These are phyloP conservation scores for Xylaria palmicola DNA, from an alignment of 495 filamentous ascomycete genomes.

Conservation along the genomic window DNA sequence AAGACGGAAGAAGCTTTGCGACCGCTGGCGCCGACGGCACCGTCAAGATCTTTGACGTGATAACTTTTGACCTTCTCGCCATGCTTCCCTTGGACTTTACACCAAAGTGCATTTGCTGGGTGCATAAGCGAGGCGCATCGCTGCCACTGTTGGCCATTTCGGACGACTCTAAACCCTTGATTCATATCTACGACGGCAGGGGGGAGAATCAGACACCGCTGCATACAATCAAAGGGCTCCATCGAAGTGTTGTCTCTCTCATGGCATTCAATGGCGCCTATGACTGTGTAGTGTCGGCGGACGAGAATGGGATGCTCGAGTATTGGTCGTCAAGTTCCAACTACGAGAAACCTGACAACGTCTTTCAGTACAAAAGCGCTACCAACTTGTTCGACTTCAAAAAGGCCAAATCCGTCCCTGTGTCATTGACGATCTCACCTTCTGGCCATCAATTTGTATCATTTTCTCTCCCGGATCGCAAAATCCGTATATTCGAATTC, in stretches of 20 bases:
- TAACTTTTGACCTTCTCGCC: slow-evolving; percentile 86
- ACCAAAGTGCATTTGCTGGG: slow-evolving; percentile 86
- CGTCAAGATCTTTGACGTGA: slow-evolving; percentile 93
- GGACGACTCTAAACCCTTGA: slow-evolving; percentile 66
- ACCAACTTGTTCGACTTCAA: slow-evolving; percentile 97
- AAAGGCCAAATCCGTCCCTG: slow-evolving; percentile 82
- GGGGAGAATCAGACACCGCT: slow-evolving; percentile 73
- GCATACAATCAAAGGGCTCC: slow-evolving; percentile 71
- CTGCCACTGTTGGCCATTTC: slow-evolving; percentile 87
- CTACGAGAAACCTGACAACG: slow-evolving; percentile 88
- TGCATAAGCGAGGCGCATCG: slow-evolving; percentile 84
- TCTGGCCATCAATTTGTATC: slow-evolving; percentile 82
- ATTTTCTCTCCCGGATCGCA: slow-evolving; percentile 89
- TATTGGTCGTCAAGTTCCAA: slow-evolving; percentile 83
- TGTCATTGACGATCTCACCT: slow-evolving; percentile 83
- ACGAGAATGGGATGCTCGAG: slow-evolving; percentile 92
- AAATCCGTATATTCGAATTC: slow-evolving; percentile 91
- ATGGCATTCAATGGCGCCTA: slow-evolving; percentile 88
- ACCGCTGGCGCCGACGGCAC: slow-evolving; percentile 84
- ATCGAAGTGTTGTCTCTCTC: slow-evolving; percentile 73
- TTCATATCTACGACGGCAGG: slow-evolving; percentile 85
- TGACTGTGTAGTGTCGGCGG: slow-evolving; percentile 86
- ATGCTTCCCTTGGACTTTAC: slow-evolving; percentile 73
- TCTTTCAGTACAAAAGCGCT: slow-evolving; percentile 87
- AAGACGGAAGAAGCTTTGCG: slow-evolving; percentile 91